A percentile compares a stretch with the other conserved stretches of the same genome.
These are phyloP conservation scores for Termitomyces sp. DNA, from an alignment of 768 basidiomycete genomes.

Conservation along the genomic window DNA sequence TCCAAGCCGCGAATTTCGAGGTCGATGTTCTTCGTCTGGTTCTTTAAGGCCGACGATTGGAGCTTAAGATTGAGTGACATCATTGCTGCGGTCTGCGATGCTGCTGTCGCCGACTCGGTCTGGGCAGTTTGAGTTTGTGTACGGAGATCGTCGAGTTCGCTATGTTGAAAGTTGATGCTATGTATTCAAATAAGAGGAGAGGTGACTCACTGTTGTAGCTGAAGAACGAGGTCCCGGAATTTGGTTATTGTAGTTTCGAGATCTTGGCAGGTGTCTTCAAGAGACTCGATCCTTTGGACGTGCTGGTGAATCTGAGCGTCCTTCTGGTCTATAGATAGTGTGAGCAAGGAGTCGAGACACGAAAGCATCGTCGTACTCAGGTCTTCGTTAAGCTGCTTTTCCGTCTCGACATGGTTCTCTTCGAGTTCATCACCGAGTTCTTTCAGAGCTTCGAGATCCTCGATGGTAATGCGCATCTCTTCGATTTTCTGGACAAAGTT, in stretches of 20 bases:
- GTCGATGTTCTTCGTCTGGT: slow-evolving; percentile 86
- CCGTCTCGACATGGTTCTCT: slow-evolving; percentile 93
- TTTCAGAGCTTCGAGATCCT: slow-evolving; percentile 93
- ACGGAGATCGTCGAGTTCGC: slow-evolving; percentile 84
- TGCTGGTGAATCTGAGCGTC: slow-evolving; percentile 73
- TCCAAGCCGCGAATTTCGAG: slow-evolving; percentile 86
- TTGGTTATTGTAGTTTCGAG: slow-evolving; percentile 85
- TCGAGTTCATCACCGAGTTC: slow-evolving; percentile 97
- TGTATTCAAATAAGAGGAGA: slow-evolving; percentile 1
- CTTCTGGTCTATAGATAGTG: slow-evolving; percentile 51
- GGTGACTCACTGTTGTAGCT: slow-evolving; percentile 68
- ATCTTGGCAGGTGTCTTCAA: slow-evolving; percentile 83
- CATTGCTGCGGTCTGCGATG: slow-evolving; percentile 88
- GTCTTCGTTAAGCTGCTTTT: slow-evolving; percentile 87
- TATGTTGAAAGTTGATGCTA: slow-evolving; percentile 27
- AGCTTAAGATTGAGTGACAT: slow-evolving; percentile 94
- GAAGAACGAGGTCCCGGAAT: slow-evolving; percentile 89
- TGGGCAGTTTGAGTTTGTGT: slow-evolving; percentile 84
- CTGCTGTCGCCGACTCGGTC: slow-evolving; percentile 77
- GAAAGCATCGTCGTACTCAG: slow-evolving; percentile 56
- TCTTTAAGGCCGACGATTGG: slow-evolving; percentile 88
- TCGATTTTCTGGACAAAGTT: slow-evolving; percentile 77
- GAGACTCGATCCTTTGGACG: slow-evolving; percentile 53
- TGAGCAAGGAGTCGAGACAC: background rate
- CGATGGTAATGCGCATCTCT: slow-evolving; percentile 94